These are phyloP conservation scores for Pichiaceae sp. DNA, from an alignment of 1,139 yeast species.

Conservation along the genomic window DNA sequence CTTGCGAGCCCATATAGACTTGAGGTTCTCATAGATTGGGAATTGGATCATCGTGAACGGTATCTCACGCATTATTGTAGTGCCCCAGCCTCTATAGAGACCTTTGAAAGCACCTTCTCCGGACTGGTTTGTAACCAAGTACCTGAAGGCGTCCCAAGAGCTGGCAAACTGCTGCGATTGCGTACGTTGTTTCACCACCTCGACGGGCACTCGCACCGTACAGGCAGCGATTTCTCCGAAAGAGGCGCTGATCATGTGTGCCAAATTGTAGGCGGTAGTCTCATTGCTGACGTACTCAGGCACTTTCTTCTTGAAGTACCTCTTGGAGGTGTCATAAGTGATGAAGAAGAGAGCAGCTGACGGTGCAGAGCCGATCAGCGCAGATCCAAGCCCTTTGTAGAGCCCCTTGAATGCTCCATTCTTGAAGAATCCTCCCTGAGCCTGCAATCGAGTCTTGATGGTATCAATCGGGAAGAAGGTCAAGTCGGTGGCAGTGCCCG, in stretches of 20 bases:
- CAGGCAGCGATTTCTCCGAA: slow-evolving; percentile 92
- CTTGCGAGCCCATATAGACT: slow-evolving; percentile 42
- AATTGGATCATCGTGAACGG: slow-evolving; percentile 95
- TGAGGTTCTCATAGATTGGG: slow-evolving; percentile 82
- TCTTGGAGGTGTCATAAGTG: slow-evolving; percentile 76
- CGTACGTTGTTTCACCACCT: slow-evolving; percentile 89
- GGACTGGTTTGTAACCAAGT: slow-evolving; percentile 47
- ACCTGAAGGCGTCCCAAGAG: slow-evolving; percentile 58
- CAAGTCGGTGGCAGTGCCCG: slow-evolving; percentile 92
- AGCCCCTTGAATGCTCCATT: slow-evolving; percentile 94
- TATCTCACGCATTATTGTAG: slow-evolving; percentile 88
- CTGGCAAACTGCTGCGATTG: slow-evolving; percentile 62
- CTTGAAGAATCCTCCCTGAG: slow-evolving; percentile 84
- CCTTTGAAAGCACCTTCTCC: slow-evolving; percentile 79
- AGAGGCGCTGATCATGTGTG: slow-evolving; percentile 84
- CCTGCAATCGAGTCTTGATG: slow-evolving; percentile 85
- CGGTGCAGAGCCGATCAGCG: slow-evolving; percentile 93
- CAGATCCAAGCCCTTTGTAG: slow-evolving; percentile 87
- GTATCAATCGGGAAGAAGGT: slow-evolving; percentile 97
- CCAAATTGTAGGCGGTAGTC: slow-evolving; percentile 30
- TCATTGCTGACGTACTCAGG: slow-evolving; percentile 14
- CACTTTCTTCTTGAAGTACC: slow-evolving; percentile 39
- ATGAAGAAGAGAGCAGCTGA: slow-evolving; percentile 83
- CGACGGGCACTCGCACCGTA: slow-evolving; percentile 91
- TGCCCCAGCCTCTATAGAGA: slow-evolving; percentile 85